These are phyloP conservation scores for Debaryomyces subglobosus DNA, from an alignment of 1,139 yeast species.

Conservation along the genomic window DNA sequence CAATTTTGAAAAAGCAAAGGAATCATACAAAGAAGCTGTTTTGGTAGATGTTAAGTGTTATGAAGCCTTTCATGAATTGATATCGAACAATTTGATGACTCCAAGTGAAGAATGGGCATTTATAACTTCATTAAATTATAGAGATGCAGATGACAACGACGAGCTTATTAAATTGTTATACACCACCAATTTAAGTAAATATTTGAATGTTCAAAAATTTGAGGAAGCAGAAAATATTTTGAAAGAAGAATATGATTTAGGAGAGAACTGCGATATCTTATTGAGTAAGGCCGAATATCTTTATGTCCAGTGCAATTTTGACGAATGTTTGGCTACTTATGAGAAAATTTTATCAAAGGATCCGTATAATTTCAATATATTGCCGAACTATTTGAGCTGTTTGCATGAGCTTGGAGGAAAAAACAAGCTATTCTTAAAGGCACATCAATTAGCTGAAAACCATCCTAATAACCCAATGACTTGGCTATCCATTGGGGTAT, in stretches of 20 bases:
- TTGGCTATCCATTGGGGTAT: conserved; percentile 92
- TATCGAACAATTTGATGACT: conserved; percentile 72
- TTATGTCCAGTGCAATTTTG: conserved; percentile 79
- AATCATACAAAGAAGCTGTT: conserved; percentile 86
- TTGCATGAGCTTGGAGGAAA: conserved; percentile 83
- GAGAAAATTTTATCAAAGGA: conserved; percentile 66
- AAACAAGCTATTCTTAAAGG: conserved; percentile 75
- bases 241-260: conserved; percentile 70
- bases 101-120: conserved; percentile 91
- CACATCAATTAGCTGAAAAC: conserved; percentile 85
- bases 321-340: conserved; percentile 74
- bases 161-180: conserved; percentile 79
- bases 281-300: conserved; percentile 71
- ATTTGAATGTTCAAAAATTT: conserved; percentile 60
- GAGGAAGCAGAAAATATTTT: conserved; percentile 69
- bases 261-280: conserved; percentile 69
- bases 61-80: conserved; percentile 87
- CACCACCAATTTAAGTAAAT: conserved; percentile 75
- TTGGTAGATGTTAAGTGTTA: conserved; percentile 87
- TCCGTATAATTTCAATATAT: conserved; percentile 67
- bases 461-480: conserved; percentile 84
- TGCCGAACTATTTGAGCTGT: conserved; percentile 84
- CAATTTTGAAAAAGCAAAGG: conserved; percentile 85
- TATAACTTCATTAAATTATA: conserved; percentile 65
- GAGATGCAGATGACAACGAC: conserved; percentile 76